These are phyloP conservation scores for Aspergillus sp. DNA, from an alignment of 2,329 filamentous ascomycete genomes.

Conservation along the genomic window DNA sequence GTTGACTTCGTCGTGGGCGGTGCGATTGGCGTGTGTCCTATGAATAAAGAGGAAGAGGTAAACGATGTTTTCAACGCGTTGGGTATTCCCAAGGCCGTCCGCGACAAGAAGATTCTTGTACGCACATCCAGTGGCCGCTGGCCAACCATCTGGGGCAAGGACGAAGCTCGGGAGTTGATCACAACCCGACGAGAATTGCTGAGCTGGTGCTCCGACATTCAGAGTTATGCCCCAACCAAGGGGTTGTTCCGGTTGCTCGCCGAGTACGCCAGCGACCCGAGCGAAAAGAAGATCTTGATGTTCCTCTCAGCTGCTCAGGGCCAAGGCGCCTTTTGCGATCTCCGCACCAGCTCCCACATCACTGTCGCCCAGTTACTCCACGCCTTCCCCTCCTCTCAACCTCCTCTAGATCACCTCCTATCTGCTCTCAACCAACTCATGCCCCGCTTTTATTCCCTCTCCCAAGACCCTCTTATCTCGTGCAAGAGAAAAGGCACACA, in stretches of 20 bases:
- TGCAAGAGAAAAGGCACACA: slow-evolving; percentile 70
- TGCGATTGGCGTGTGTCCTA: slow-evolving; percentile 89
- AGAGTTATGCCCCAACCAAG: slow-evolving; percentile 91
- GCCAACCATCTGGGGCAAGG: slow-evolving; percentile 98
- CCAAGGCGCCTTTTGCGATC: slow-evolving; percentile 89
- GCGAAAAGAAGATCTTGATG: slow-evolving; percentile 85
- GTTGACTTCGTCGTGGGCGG: slow-evolving; percentile 96
- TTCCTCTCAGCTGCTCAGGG: slow-evolving; percentile 90
- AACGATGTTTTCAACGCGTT: slow-evolving; percentile 84
- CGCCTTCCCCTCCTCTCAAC: slow-evolving; percentile 90
- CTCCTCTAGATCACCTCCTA: slow-evolving; percentile 80
- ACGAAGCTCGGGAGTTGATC: slow-evolving; percentile 79
- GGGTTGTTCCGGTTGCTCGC: slow-evolving; percentile 81
- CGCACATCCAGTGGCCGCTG: slow-evolving; percentile 82
- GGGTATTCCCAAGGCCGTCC: slow-evolving; percentile 76
- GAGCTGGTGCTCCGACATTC: slow-evolving; percentile 93
- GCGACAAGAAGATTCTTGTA: slow-evolving; percentile 80
- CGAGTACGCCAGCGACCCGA: slow-evolving; percentile 77
- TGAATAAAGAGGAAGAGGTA: slow-evolving; percentile 76
- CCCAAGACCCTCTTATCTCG: slow-evolving; percentile 88
- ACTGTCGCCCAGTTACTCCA: slow-evolving; percentile 83
- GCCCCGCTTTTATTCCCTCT: slow-evolving; percentile 98
- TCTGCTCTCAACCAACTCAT: slow-evolving; percentile 84
- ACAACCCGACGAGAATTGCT: slow-evolving; percentile 91
- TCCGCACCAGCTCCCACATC: slow-evolving; percentile 85